These are phyloP conservation scores for Teunomyces lycoperdinae DNA, from an alignment of 805 yeast genomes.

Conservation along the genomic window DNA sequence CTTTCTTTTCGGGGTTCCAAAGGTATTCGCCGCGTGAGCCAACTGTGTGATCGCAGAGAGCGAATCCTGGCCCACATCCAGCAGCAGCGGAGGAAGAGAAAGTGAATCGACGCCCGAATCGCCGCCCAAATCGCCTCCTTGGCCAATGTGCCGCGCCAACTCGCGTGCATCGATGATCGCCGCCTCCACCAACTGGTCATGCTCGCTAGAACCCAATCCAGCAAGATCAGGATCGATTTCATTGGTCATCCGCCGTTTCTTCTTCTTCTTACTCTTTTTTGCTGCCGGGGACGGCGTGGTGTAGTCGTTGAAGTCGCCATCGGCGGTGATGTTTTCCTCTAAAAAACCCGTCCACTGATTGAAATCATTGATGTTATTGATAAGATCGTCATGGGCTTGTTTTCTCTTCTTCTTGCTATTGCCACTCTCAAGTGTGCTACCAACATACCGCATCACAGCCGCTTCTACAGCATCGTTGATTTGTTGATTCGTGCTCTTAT, in stretches of 20 bases:
- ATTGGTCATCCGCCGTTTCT: conserved; percentile 11
- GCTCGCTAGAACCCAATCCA: conserved; percentile 43
- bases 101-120: not conserved
- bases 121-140: conserved; percentile 7
- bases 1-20: conserved; percentile 11
- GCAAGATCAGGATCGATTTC: conserved; percentile 41
- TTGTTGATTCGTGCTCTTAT: conserved; percentile 35
- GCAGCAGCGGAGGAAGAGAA: not conserved
- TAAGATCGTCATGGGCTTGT: conserved; percentile 33
- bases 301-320: conserved; percentile 9
- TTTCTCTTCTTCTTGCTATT: conserved; percentile 11
- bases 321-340: conserved; percentile 19
- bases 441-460: conserved; percentile 72
- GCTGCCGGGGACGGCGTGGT: conserved; percentile 1
- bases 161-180: conserved; percentile 69
- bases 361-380: conserved; percentile 46
- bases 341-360: conserved; percentile 47
- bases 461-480: conserved; percentile 64
- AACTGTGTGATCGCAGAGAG: conserved; percentile 26
- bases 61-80: conserved; percentile 9
- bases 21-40: conserved; percentile 28
- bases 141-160: conserved; percentile 43
- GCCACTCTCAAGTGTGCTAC: conserved; percentile 45
- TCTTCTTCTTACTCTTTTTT: conserved; percentile 13
- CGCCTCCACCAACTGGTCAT: conserved; percentile 65